Conservation (phyloP, 345 rosid genomes). For the Citrus trifoliata region DNA sequence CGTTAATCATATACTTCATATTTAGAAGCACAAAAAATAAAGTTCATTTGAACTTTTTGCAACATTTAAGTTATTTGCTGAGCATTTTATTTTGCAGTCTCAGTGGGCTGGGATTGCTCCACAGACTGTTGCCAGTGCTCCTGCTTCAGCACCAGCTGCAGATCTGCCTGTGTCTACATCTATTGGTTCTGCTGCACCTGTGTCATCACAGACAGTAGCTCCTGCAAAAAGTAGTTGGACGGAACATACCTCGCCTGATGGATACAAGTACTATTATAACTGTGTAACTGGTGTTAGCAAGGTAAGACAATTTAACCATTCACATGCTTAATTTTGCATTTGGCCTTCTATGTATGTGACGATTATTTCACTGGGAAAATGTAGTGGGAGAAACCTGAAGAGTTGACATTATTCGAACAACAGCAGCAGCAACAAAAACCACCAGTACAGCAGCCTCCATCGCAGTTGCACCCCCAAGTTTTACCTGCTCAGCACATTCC, state of each 20-base stretch:
- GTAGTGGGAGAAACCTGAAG: constrained; percentile 99
- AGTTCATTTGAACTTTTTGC: background rate
- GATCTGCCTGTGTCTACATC: constrained; percentile 45
- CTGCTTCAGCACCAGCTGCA: constrained; percentile 40
- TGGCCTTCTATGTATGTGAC: constrained; percentile 11
- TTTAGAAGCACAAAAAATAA: background rate
- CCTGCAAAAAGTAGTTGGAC: constrained; percentile 82
- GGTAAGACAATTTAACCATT: constrained; percentile 43
- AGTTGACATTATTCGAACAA: constrained; percentile 57
- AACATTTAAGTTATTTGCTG: constrained; percentile 3
- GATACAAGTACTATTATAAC: constrained; percentile 91
- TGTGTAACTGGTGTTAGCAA: constrained; percentile 78
- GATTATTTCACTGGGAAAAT: constrained; percentile 10
- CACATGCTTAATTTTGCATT: constrained; percentile 6
- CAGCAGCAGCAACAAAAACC: constrained; percentile 58
- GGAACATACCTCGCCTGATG: constrained; percentile 96
- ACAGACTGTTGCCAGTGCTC: constrained; percentile 37
- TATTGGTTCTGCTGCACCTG: constrained; percentile 36
- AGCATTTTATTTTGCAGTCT: constrained; percentile 20
- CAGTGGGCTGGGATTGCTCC: constrained; percentile 63
- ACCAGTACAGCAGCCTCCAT: constrained; percentile 48
- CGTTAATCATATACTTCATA: background rate
- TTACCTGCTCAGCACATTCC: constrained; percentile 49
- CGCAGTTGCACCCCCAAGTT: constrained; percentile 45
- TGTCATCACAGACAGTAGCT: constrained; percentile 29